Evolutionary conservation across 768 basidiomycete genomes (phyloP).

Genomic region (Lactarius hatsudake): DNA sequence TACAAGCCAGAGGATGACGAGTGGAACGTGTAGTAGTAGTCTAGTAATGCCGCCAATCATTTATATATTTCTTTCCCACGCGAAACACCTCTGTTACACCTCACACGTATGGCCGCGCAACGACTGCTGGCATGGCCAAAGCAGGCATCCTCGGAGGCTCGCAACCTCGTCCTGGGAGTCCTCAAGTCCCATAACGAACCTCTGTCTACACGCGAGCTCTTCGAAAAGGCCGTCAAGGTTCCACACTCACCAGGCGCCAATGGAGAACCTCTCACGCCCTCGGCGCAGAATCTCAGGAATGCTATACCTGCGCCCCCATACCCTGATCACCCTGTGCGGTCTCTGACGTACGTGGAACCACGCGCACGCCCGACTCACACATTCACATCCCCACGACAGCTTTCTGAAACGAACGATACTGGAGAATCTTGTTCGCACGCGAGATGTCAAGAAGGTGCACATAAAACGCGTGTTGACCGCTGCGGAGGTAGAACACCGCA

Average conservation of each 20-base stretch:
- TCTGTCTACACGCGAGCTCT: conserved; percentile 33
- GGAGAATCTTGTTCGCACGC: conserved; percentile 42
- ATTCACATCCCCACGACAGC: conserved; percentile 34
- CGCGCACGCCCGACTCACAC: background rate
- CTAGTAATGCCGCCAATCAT: background rate
- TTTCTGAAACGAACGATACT: conserved; percentile 56
- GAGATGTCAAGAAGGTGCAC: conserved; percentile 44
- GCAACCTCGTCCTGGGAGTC: conserved; percentile 30
- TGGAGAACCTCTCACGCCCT: conserved; percentile 5
- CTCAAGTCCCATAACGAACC: conserved; percentile 27
- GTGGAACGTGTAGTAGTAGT: conserved; percentile 30
- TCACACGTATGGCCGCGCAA: conserved; percentile 11
- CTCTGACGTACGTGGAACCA: conserved; percentile 43
- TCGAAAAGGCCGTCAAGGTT: conserved; percentile 30
- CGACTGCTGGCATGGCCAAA: conserved; percentile 9
- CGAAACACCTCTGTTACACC: background rate
- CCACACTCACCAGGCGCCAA: conserved; percentile 4
- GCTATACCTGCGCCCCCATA: conserved; percentile 43
- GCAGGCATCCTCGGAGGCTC: conserved; percentile 26
- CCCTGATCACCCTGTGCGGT: conserved; percentile 50
- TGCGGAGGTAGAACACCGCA: conserved; percentile 31
- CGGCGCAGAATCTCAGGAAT: conserved; percentile 19
- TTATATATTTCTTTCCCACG: conserved; percentile 6
- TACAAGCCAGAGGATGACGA: conserved; percentile 84
- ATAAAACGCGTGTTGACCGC: conserved; percentile 34